phyloP scores from a whole-genome alignment of 2,329 filamentous ascomycete species.

The Atkinsonella texensis region DNA sequence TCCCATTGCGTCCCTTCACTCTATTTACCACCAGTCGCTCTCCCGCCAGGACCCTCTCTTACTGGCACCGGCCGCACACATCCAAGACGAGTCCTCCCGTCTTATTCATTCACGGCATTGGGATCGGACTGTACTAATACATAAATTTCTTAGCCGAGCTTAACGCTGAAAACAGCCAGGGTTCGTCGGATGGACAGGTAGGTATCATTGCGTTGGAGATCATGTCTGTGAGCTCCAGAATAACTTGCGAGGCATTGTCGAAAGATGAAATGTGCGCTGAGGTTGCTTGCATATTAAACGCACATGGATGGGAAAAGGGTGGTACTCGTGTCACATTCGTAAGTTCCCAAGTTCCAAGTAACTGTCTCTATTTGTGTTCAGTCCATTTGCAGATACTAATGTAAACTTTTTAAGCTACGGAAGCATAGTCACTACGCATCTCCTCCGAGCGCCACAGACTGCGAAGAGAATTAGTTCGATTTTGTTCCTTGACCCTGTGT shows the following conservation, averaged over 20 bases:
- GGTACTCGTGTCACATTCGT: constrained; percentile 39
- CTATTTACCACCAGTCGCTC: constrained; percentile 33
- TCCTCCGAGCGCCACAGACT: constrained; percentile 31
- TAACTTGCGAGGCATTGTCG: constrained; percentile 36
- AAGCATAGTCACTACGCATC: constrained; percentile 41
- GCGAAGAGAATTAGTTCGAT: constrained; percentile 29
- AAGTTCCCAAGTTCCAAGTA: no score
- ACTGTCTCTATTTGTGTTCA: no score
- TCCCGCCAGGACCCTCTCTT: constrained; percentile 35
- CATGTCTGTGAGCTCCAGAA: constrained; percentile 44
- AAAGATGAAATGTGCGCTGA: constrained; percentile 38
- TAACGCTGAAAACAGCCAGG: constrained; percentile 22
- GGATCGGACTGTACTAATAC: constrained; percentile 40
- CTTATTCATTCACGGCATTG: constrained; percentile 53
- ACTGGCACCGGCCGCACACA: constrained; percentile 50
- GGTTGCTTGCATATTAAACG: constrained; percentile 36
- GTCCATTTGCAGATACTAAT: no score
- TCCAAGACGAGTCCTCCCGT: constrained; percentile 44
- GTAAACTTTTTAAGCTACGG: no score
- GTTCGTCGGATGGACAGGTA: constrained; percentile 32
- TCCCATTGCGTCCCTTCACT: constrained; percentile 41
- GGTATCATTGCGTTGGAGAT: constrained; percentile 48
- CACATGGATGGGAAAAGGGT: constrained; percentile 39
- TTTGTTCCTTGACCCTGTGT: constrained; percentile 48
- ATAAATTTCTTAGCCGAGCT: constrained; percentile 41